Base-by-base conservation (phyloP, 805 yeast species). In the Komagataella pseudopastoris region DNA sequence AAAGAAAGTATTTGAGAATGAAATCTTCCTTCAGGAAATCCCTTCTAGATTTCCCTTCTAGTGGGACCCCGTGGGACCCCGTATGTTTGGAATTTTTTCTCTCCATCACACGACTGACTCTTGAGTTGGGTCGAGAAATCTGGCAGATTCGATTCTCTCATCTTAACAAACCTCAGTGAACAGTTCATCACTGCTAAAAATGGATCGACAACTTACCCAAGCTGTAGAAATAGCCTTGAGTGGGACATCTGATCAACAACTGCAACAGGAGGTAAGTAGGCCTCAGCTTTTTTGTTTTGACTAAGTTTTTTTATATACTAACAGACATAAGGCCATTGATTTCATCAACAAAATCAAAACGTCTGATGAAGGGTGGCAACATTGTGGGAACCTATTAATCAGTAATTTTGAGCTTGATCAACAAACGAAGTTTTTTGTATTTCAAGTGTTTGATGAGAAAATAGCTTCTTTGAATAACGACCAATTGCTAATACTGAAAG, bases 171-270 rank as follows among this genome's bases (percentile, higher is more conserved):
- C 22, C 46, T 17, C 22, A 45, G 49, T 18, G n/a, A 47, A 20
- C 49, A 20, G 49, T 6, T 46, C 18, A 23, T n/a, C 39, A 10
- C 39, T 30, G 39, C 39, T 16, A 18, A 43, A n/a, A n/a, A 67
- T 67, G 71, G 71, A 68, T 49, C 48, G 60, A 56, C 95, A 89
- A 71, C 83, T 90, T 60, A 88, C 79, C 64, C 93, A 88, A 68
- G 96, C 96, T 46, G 93, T 90, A 49, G 82, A 79, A 55, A 80
- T 88, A 55, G 96, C 96, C 6, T 76, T 85, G 51, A 80, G 81
- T 63, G 83, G 86, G 30, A 71, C 81, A 23, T 76, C 83, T 7
- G 88, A 85, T 63, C 68, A 74, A 14, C 70, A 62, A 45, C 69
- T 88, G 49, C 82, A 81, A 60, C 78, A 75, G 55, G 83, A 81